Conservation (phyloP, 768 basidiomycete genomes). For the Cystobasidium tubakii region DNA sequence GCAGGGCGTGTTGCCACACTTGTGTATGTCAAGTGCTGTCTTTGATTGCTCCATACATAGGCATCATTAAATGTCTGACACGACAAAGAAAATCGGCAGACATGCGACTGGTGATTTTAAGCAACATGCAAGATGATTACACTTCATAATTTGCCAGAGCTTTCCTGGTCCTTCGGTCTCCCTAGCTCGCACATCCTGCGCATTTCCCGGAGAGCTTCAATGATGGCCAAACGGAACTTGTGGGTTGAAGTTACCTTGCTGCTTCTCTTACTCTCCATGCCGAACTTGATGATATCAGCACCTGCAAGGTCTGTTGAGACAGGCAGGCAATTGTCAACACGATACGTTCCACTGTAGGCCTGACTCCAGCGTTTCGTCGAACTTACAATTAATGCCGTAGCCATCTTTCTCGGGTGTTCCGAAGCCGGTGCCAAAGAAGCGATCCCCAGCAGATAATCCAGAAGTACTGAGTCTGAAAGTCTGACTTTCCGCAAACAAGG, state of each 20-base stretch:
- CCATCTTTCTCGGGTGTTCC: conserved; percentile 75
- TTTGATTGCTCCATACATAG: background rate
- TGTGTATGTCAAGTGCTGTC: background rate
- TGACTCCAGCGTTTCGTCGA: background rate
- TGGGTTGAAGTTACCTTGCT: conserved; percentile 65
- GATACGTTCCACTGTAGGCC: no score
- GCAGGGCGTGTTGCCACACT: background rate
- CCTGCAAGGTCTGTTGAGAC: conserved; percentile 71
- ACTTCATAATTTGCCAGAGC: background rate
- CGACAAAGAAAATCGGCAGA: no score
- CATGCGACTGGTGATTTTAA: background rate
- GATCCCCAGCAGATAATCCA: conserved; percentile 73
- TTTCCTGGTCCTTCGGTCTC: background rate
- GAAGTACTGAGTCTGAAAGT: conserved; percentile 94
- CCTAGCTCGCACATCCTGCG: conserved; percentile 55
- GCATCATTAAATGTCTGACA: no score
- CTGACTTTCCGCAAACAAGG: conserved; percentile 60
- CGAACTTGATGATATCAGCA: conserved; percentile 74
- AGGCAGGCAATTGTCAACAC: no score
- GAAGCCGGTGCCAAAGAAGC: conserved; percentile 88
- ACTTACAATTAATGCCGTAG: conserved; percentile 88
- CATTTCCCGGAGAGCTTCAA: conserved; percentile 66
- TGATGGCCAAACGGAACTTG: conserved; percentile 60
- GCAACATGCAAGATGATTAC: background rate
- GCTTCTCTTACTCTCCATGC: conserved; percentile 81